These are phyloP conservation scores for Pseudozyma pruni DNA, from an alignment of 1,284 basidiomycete species.

Conservation along the genomic window DNA sequence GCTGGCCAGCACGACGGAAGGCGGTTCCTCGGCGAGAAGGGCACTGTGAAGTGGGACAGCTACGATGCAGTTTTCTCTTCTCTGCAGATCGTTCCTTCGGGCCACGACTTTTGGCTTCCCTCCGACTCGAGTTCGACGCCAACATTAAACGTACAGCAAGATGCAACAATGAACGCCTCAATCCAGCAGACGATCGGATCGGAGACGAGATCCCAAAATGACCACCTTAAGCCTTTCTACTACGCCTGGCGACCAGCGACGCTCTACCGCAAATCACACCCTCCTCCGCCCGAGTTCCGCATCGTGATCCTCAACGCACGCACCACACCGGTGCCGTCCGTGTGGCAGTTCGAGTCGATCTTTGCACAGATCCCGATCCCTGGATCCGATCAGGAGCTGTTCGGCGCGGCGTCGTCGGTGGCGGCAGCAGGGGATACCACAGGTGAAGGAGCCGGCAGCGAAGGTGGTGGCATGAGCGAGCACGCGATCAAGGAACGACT, in stretches of 20 bases:
- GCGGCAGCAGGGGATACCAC: background rate
- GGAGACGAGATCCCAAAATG: background rate
- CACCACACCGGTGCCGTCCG: conserved; percentile 33
- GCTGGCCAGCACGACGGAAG: conserved; percentile 12
- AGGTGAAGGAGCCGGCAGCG: background rate
- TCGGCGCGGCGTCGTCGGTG: conserved; percentile 4
- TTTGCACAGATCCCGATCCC: conserved; percentile 59
- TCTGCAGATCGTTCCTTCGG: conserved; percentile 80
- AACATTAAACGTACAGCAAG: background rate
- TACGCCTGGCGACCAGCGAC: conserved; percentile 92
- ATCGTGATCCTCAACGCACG: conserved; percentile 75
- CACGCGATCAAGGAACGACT: conserved; percentile 35
- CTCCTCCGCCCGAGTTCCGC: conserved; percentile 85
- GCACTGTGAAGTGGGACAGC: conserved; percentile 25
- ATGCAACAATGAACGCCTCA: background rate
- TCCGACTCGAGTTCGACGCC: conserved; percentile 2
- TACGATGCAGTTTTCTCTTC: conserved; percentile 43
- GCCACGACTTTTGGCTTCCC: conserved; percentile 70
- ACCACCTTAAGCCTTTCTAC: conserved; percentile 74
- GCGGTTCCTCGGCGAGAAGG: conserved; percentile 23
- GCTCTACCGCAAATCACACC: conserved; percentile 81
- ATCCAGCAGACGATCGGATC: background rate
- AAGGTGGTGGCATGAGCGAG: conserved; percentile 6
- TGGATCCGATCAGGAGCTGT: conserved; percentile 29
- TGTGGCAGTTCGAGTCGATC: conserved; percentile 50